Conservation (phyloP, 2,329 filamentous ascomycete species). For the Stagonosporopsis tanaceti region DNA sequence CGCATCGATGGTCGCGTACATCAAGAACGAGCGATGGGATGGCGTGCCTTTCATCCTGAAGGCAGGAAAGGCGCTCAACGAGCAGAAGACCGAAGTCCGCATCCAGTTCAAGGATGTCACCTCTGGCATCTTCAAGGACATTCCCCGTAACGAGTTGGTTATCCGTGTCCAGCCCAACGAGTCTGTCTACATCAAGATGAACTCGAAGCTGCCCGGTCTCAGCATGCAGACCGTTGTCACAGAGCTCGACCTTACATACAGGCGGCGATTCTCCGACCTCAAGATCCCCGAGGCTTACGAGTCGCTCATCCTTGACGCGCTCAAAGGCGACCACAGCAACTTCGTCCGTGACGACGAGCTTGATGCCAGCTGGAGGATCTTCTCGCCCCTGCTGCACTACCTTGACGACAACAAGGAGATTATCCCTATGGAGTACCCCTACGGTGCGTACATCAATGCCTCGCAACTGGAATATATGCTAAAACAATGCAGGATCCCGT, state of each 20-base stretch:
- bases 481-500: constrained; percentile 75
- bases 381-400: constrained; percentile 96
- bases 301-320: constrained; percentile 92
- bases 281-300: constrained; percentile 99
- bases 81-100: constrained; percentile 99
- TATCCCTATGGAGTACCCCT: constrained; percentile 98
- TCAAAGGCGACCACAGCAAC: constrained; percentile 99
- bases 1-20: constrained; percentile 95
- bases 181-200: constrained; percentile 99
- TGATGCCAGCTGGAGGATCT: constrained; percentile 98
- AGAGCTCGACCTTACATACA: constrained; percentile 97
- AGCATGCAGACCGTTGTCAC: constrained; percentile 99
- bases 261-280: constrained; percentile 96
- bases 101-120: constrained; percentile 99
- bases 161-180: constrained; percentile 99
- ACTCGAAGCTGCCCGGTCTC: constrained; percentile 96
- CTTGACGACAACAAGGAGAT: constrained; percentile 99
- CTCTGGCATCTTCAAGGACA: constrained; percentile 99
- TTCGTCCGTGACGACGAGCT: constrained; percentile 76
- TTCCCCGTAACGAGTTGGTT: constrained; percentile 97
- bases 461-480: not conserved
- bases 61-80: constrained; percentile 97
- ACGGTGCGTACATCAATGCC: constrained; percentile 69
- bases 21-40: constrained; percentile 99
- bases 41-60: constrained; percentile 99